Evolutionary conservation across 495 filamentous ascomycete genomes (phyloP), one percentile per base, ranked within the genome.

Genomic region (Hyaloscypha hepaticicola): DNA sequence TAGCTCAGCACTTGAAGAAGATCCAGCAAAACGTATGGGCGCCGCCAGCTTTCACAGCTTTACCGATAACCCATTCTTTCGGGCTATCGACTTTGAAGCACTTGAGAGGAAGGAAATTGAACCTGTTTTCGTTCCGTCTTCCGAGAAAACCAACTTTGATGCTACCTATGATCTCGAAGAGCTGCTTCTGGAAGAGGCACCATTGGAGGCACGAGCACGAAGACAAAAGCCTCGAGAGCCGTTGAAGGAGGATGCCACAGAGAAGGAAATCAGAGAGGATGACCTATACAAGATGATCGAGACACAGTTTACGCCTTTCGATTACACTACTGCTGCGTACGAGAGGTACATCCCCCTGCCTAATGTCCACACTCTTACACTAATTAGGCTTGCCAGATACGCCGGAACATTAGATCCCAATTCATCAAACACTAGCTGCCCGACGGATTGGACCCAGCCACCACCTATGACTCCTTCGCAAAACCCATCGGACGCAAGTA

Each of bases 91-190:
- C 73, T 99, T 99, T 61, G 87, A 82, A 21, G 89, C 89, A 2
- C 76, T 99, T 34, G 91, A 96, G 73, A 80, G 87, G 58, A 99
- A 97, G 73, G 88, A 96, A 74, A 86, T 97, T 62, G 88, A 94
- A 56, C 94, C 95, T 0, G 86, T 98, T 0, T 99, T 99, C 77
- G 81, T 85, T 25, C 95, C 95, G 6, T 96, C 93, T 0, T 90
- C 91, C 55, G 95, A 99, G 57, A 99, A 99, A 83, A 97, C 96
- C 6, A 99, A 99, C 75, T 99, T 99, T 66, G 95, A 99, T 77
- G 95, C 95, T 5, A 99, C 95, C 1, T 99, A 99, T 72, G 95
- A 99, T 76, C 76, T 99, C 60, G 95, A 99, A 73, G 95, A 99
- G 74, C 77, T 99, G 28, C 77, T 99, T 25, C 77, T 99, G 55